phyloP scores from a whole-genome alignment of 1,284 basidiomycete genomes.

The Agaricales sp. region DNA sequence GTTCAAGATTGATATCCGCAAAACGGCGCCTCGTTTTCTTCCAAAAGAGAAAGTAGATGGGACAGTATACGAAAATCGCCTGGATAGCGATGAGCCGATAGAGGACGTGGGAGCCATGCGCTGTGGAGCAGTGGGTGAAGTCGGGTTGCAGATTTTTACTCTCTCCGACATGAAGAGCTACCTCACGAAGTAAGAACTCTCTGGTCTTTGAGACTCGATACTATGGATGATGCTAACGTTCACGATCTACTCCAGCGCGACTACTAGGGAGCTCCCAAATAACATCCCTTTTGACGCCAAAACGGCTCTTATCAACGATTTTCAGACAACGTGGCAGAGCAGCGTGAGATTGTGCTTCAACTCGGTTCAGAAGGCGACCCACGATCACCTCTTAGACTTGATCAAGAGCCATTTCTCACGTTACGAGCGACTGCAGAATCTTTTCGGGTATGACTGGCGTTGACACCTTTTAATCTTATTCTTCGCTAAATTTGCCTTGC shows the following conservation, averaged over 20 bases:
- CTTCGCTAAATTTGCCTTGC: background rate
- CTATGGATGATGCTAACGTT: background rate
- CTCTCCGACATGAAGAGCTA: conserved; percentile 21
- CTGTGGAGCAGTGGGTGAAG: no score
- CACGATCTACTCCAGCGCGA: conserved; percentile 13
- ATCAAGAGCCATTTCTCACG: no score
- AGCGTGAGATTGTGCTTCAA: conserved; percentile 20
- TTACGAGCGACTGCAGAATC: no score
- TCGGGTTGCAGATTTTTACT: conserved; percentile 13
- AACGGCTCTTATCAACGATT: conserved; percentile 16
- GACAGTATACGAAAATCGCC: no score
- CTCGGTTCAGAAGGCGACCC: conserved; percentile 14
- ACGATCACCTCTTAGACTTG: no score
- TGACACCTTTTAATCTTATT: background rate
- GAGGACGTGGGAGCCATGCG: no score
- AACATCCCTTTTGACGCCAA: conserved; percentile 24
- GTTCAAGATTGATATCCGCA: conserved; percentile 19
- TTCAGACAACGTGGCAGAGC: conserved; percentile 22
- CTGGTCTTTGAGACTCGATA: background rate
- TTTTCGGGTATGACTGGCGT: no score
- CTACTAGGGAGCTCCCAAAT: conserved; percentile 22
- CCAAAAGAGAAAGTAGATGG: conserved; percentile 6
- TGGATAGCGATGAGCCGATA: no score
- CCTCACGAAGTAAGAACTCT: conserved; percentile 20
- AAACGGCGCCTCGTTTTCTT: conserved; percentile 23